These are phyloP conservation scores for Torulaspora gathmanii DNA, from an alignment of 805 yeast genomes.

Conservation along the genomic window DNA sequence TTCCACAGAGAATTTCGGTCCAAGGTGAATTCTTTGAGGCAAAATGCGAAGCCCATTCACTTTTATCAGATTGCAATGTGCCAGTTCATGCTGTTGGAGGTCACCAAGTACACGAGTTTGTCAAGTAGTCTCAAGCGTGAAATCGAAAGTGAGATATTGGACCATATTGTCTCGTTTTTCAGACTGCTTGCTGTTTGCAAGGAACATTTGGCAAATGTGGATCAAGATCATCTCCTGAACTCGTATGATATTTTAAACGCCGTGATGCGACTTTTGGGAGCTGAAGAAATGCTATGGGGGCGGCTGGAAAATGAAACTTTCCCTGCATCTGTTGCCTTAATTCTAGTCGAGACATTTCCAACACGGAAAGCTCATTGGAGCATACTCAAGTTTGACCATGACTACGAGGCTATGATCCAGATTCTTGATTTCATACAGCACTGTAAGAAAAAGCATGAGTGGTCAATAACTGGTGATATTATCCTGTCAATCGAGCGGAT, in stretches of 20 bases:
- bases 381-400: conserved; percentile 15
- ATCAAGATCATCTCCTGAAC: conserved; percentile 12
- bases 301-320: conserved; percentile 14
- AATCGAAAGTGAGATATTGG: conserved; percentile 21
- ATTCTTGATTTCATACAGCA: conserved; percentile 20
- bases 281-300: conserved; percentile 21
- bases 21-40: conserved; percentile 21
- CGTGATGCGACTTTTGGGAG: conserved; percentile 11
- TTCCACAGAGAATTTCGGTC: conserved; percentile 30
- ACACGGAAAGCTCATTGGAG: conserved; percentile 21
- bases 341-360: conserved; percentile 23
- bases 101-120: conserved; percentile 22
- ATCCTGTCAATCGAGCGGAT: conserved; percentile 38
- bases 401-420: conserved; percentile 10
- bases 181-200: conserved; percentile 23
- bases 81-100: conserved; percentile 28
- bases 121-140: conserved; percentile 13
- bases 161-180: conserved; percentile 29
- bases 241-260: conserved; percentile 22
- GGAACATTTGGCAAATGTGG: conserved; percentile 1
- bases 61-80: conserved; percentile 31
- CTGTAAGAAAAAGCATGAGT: conserved; percentile 27
- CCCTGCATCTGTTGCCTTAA: conserved; percentile 16
- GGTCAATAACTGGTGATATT: conserved; percentile 44
- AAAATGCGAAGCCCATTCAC: conserved; percentile 32